Conservation (phyloP, 345 rosid genomes). For the Euphorbia peplus region DNA sequence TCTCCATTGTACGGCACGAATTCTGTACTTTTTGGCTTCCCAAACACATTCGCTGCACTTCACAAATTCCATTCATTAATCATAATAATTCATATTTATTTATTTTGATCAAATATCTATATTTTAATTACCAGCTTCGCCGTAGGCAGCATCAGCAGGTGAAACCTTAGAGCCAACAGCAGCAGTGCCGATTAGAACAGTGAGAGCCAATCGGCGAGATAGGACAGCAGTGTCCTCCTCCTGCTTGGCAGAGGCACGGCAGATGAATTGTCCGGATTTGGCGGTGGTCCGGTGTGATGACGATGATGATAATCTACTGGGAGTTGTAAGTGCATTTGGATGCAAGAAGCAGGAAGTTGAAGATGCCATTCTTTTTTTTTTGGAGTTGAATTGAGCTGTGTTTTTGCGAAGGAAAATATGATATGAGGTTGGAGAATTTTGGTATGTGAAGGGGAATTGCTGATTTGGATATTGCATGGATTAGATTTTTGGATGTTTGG, state of each 20-base stretch:
- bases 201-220: constrained; percentile 84
- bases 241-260: constrained; percentile 77
- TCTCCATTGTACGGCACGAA: constrained; percentile 63
- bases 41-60: constrained; percentile 81
- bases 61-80: background rate
- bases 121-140: constrained; percentile 79
- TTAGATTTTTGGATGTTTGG: constrained; percentile 41
- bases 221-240: constrained; percentile 36
- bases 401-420: background rate
- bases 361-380: constrained; percentile 49
- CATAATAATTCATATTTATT: no score
- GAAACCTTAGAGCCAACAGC: constrained; percentile 77
- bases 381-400: background rate
- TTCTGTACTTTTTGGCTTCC: constrained; percentile 84
- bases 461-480: constrained; percentile 49
- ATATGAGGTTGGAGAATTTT: background rate
- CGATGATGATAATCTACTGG: constrained; percentile 37
- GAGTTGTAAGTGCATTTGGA: constrained; percentile 52
- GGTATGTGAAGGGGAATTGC: constrained; percentile 38
- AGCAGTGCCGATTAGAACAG: constrained; percentile 72
- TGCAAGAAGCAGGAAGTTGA: constrained; percentile 59
- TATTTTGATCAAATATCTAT: no score
- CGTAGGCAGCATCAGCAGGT: constrained; percentile 96
- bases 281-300: constrained; percentile 36
- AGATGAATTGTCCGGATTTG: constrained; percentile 50